These are phyloP conservation scores for Salix suchowensis DNA, from an alignment of 345 rosid genomes.

Conservation along the genomic window DNA sequence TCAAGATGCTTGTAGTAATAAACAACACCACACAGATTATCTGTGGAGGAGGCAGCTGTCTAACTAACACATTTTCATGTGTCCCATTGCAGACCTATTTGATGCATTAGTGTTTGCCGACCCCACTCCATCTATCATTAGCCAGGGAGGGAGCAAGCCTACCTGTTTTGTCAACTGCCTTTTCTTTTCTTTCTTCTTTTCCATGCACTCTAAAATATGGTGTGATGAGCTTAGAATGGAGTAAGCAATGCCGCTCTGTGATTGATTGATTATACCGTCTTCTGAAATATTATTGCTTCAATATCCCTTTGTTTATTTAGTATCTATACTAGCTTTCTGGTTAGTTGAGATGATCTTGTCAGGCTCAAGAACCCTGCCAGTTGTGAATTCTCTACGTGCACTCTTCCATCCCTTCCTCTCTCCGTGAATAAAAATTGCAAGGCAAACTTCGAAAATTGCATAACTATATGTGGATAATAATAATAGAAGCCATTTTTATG, in stretches of 20 bases:
- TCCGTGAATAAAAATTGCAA: not conserved
- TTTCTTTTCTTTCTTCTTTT: not conserved
- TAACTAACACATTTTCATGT: not conserved
- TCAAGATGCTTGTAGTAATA: not conserved
- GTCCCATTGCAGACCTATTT: not conserved
- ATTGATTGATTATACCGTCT: not conserved
- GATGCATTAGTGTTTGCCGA: constrained; percentile 8
- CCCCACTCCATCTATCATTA: constrained; percentile 6
- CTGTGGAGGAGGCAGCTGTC: not conserved
- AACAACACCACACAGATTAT: not conserved
- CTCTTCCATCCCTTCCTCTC: not conserved
- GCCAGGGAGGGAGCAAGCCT: not conserved
- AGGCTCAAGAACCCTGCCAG: not conserved
- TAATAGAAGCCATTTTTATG: not conserved
- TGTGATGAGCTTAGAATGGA: too few relatives aligned
- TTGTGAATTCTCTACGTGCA: not conserved
- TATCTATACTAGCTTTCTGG: not conserved
- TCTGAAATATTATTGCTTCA: not conserved
- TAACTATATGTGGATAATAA: not conserved
- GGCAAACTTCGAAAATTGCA: not conserved
- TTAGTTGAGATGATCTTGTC: not conserved
- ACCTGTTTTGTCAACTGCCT: constrained; percentile 23
- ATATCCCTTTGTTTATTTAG: not conserved
- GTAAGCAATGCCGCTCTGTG: not conserved
- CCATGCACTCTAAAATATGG: not conserved